Percentiles rank a stretch among this genome's conserved stretches.
Evolutionary conservation across 2,329 filamentous ascomycete species (phyloP).

Genomic region (Penicillium palitans): DNA sequence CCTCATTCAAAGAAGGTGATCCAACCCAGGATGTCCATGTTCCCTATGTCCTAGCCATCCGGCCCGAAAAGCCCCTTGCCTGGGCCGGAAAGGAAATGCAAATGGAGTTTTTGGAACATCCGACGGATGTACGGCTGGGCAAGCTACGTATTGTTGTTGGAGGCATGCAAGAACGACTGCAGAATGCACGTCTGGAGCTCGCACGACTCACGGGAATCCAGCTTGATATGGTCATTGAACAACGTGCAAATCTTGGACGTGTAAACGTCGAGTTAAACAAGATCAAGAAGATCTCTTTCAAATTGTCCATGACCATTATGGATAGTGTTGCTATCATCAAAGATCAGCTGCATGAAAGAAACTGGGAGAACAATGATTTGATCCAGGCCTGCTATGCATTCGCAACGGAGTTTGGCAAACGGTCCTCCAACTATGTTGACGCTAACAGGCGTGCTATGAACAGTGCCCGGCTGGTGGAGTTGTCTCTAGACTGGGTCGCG

Average conservation of each 20-base stretch:
- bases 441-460: conserved; percentile 95
- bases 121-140: conserved; percentile 80
- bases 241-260: conserved; percentile 87
- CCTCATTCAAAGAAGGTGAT: conserved; percentile 70
- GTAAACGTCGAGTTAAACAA: conserved; percentile 90
- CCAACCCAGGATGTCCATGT: conserved; percentile 68
- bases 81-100: conserved; percentile 80
- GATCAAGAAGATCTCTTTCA: conserved; percentile 93
- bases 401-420: conserved; percentile 96
- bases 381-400: conserved; percentile 98
- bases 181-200: conserved; percentile 76
- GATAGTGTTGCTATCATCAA: conserved; percentile 94
- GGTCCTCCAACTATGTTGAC: conserved; percentile 93
- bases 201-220: conserved; percentile 77
- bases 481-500: conserved; percentile 94
- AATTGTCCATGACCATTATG: conserved; percentile 97
- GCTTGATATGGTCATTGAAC: conserved; percentile 85
- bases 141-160: conserved; percentile 86
- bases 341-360: conserved; percentile 68
- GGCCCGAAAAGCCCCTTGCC: conserved; percentile 72
- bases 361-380: conserved; percentile 86
- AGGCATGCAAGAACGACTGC: conserved; percentile 75
- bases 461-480: conserved; percentile 88
- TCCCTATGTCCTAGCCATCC: conserved; percentile 81
- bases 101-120: conserved; percentile 71